These are phyloP conservation scores for Saccharomycopsis phalli DNA, from an alignment of 1,139 yeast genomes.

Conservation along the genomic window DNA sequence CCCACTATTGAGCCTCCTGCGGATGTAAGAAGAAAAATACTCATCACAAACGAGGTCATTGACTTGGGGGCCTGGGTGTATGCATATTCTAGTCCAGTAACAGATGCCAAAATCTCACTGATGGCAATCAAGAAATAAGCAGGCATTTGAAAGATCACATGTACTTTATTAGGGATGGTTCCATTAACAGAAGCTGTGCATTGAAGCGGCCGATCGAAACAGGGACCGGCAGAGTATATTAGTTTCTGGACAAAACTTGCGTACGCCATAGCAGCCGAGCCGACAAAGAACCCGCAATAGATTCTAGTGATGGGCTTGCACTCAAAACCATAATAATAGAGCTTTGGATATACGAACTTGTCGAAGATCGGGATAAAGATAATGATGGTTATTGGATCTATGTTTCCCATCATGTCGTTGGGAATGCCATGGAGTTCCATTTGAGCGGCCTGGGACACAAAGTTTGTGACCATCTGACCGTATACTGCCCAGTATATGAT, in stretches of 20 bases:
- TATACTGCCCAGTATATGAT: conserved; percentile 63
- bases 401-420: conserved; percentile 55
- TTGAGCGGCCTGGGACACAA: conserved; percentile 55
- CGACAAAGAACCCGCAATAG: conserved; percentile 53
- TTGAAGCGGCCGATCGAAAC: conserved; percentile 49
- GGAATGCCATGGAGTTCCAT: conserved; percentile 60
- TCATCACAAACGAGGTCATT: conserved; percentile 61
- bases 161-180: conserved; percentile 41
- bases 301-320: conserved; percentile 51
- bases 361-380: conserved; percentile 56
- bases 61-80: conserved; percentile 59
- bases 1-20: conserved; percentile 68
- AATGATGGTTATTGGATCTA: conserved; percentile 54
- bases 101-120: conserved; percentile 57
- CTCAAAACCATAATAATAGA: conserved; percentile 38
- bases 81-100: conserved; percentile 62
- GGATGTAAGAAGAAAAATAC: conserved; percentile 50
- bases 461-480: conserved; percentile 59
- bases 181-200: conserved; percentile 26
- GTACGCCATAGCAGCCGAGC: conserved; percentile 54
- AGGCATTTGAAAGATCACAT: conserved; percentile 57
- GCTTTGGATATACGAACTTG: conserved; percentile 43
- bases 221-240: conserved; percentile 56
- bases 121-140: conserved; percentile 54
- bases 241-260: conserved; percentile 61